These are phyloP conservation scores for Strobilomyces echinocephalus DNA, from an alignment of 768 basidiomycete genomes.

Conservation along the genomic window DNA sequence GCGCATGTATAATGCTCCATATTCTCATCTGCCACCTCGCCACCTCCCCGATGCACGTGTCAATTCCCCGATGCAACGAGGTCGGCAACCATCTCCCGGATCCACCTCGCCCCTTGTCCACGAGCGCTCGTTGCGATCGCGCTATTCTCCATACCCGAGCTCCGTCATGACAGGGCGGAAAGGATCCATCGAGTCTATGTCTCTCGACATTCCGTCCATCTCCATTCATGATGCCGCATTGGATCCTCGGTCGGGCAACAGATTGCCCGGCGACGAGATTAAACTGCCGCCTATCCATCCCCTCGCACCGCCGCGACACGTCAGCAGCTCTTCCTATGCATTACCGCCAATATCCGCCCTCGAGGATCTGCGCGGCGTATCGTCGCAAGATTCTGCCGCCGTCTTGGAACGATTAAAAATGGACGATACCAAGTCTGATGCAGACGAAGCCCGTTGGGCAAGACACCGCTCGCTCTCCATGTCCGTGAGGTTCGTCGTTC, in stretches of 20 bases:
- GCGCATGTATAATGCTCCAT: constrained; percentile 23
- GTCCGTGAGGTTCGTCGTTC: constrained; percentile 30
- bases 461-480: constrained; percentile 43
- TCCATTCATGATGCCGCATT: constrained; percentile 28
- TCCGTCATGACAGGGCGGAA: constrained; percentile 24
- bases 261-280: constrained; percentile 34
- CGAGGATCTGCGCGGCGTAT: constrained; percentile 54
- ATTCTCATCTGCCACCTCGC: constrained; percentile 28
- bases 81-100: constrained; percentile 23
- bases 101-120: constrained; percentile 23
- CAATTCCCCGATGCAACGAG: constrained; percentile 30
- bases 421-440: constrained; percentile 38
- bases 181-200: constrained; percentile 24
- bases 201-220: constrained; percentile 35
- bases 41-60: constrained; percentile 28
- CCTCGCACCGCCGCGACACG: constrained; percentile 24
- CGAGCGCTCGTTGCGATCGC: constrained; percentile 24
- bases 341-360: constrained; percentile 67
- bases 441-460: constrained; percentile 29
- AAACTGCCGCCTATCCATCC: constrained; percentile 40
- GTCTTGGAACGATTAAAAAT: constrained; percentile 60
- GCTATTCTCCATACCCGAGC: constrained; percentile 46
- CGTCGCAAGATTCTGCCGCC: constrained; percentile 53
- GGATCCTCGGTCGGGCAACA: constrained; percentile 22
- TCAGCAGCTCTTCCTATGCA: constrained; percentile 42